Evolutionary conservation across 371 early-diverging fungal genomes (phyloP).

Genomic region (Mucor lusitanicus): DNA sequence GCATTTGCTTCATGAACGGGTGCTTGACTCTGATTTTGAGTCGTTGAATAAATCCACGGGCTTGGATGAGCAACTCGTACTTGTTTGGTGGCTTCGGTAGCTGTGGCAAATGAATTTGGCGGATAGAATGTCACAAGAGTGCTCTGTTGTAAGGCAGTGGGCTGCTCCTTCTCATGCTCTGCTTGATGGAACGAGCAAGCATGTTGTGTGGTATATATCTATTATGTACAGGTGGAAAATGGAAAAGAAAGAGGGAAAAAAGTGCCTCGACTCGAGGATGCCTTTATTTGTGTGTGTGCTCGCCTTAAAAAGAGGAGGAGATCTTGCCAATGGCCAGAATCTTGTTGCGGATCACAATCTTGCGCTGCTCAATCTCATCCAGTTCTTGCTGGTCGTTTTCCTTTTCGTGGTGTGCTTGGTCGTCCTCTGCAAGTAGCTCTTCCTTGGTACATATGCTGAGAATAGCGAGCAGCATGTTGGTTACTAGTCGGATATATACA

Average conservation of each 20-base stretch:
- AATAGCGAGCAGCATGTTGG: slow-evolving; percentile 92
- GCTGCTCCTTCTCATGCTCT: not conserved
- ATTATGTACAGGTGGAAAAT: no score
- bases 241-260: not conserved
- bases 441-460: slow-evolving; percentile 88
- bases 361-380: slow-evolving; percentile 42
- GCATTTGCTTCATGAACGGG: slow-evolving; percentile 65
- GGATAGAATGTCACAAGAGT: not conserved
- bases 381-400: not conserved
- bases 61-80: slow-evolving; percentile 47
- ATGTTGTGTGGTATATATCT: not conserved
- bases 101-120: not conserved
- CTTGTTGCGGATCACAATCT: slow-evolving; percentile 83
- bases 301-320: slow-evolving; percentile 37
- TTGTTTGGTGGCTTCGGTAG: slow-evolving; percentile 18
- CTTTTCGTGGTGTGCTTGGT: slow-evolving; percentile 4
- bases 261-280: not conserved
- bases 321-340: slow-evolving; percentile 92
- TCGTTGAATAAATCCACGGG: slow-evolving; percentile 52
- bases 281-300: not conserved
- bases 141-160: not conserved
- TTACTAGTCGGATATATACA: slow-evolving; percentile 71
- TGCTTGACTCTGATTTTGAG: slow-evolving; percentile 60
- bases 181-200: not conserved
- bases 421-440: slow-evolving; percentile 58